Evolutionary conservation across 495 filamentous ascomycete genomes (phyloP).

Genomic region (Monascus purpureus): DNA sequence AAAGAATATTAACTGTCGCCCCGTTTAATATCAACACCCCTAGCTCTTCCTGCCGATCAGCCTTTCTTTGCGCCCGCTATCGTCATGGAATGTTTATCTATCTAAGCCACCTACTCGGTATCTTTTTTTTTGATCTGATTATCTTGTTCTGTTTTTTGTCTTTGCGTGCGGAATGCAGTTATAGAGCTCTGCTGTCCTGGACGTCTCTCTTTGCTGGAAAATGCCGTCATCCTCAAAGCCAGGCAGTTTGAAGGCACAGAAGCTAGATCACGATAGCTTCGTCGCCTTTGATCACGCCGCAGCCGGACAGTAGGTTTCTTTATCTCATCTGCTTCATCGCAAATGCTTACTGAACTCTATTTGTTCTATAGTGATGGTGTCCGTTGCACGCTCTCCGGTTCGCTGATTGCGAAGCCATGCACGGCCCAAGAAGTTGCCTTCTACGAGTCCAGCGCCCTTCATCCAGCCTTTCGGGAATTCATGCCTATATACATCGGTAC

Average conservation of each 20-base stretch:
- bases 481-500: slow-evolving; percentile 82
- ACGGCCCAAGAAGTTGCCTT: slow-evolving; percentile 77
- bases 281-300: slow-evolving; percentile 68
- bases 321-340: too few relatives aligned
- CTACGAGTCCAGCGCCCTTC: slow-evolving; percentile 64
- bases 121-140: background rate
- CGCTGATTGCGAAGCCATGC: slow-evolving; percentile 90
- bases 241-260: slow-evolving; percentile 21
- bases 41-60: too few relatives aligned
- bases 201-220: slow-evolving; percentile 2
- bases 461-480: slow-evolving; percentile 57
- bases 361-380: slow-evolving; percentile 74
- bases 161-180: background rate
- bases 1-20: too few relatives aligned
- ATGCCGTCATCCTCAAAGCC: slow-evolving; percentile 25
- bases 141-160: too few relatives aligned
- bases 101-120: background rate
- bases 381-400: slow-evolving; percentile 69
- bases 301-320: slow-evolving; percentile 76
- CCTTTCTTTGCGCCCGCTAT: too few relatives aligned
- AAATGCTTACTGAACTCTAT: too few relatives aligned
- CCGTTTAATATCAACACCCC: too few relatives aligned
- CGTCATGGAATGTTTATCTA: too few relatives aligned
- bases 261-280: slow-evolving; percentile 39
- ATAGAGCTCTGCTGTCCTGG: background rate